Percentiles rank a stretch among this genome's conserved stretches.
phyloP scores from a whole-genome alignment of 805 yeast genomes.

The Nakazawaea anatomiae region DNA sequence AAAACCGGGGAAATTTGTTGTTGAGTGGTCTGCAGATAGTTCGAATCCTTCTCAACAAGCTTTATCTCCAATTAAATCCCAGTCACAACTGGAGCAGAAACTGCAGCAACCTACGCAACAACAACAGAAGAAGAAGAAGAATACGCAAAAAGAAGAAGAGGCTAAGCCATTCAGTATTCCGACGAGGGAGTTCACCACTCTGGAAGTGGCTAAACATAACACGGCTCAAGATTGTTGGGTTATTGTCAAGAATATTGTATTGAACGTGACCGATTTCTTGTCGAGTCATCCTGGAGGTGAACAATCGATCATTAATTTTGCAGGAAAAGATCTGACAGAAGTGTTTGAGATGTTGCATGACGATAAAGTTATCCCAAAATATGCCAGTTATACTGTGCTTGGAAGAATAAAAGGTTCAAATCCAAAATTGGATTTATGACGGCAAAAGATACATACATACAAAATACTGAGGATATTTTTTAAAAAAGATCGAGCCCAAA shows the following conservation, averaged over 20 bases:
- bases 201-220: slow-evolving; percentile 44
- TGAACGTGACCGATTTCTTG: slow-evolving; percentile 41
- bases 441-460: neutral
- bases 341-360: slow-evolving; percentile 55
- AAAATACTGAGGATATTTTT: no score
- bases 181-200: slow-evolving; percentile 36
- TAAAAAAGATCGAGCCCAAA: no score
- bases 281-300: slow-evolving; percentile 68
- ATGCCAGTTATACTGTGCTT: slow-evolving; percentile 40
- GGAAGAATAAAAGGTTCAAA: slow-evolving; percentile 44
- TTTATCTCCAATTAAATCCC: neutral
- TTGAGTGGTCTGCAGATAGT: slow-evolving; percentile 25
- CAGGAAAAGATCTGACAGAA: slow-evolving; percentile 65
- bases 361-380: slow-evolving; percentile 45
- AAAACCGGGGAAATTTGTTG: slow-evolving; percentile 25
- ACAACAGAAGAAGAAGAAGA: neutral
- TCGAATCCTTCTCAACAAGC: neutral
- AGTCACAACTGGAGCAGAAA: no score
- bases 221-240: slow-evolving; percentile 46
- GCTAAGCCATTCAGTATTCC: slow-evolving; percentile 34
- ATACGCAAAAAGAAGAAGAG: slow-evolving; percentile 10
- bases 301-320: slow-evolving; percentile 62
- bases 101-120: neutral
- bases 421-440: slow-evolving; percentile 20
- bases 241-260: slow-evolving; percentile 44